Evolutionary conservation across 2,329 filamentous ascomycete genomes (phyloP).

Genomic region (Alternaria consortialis): DNA sequence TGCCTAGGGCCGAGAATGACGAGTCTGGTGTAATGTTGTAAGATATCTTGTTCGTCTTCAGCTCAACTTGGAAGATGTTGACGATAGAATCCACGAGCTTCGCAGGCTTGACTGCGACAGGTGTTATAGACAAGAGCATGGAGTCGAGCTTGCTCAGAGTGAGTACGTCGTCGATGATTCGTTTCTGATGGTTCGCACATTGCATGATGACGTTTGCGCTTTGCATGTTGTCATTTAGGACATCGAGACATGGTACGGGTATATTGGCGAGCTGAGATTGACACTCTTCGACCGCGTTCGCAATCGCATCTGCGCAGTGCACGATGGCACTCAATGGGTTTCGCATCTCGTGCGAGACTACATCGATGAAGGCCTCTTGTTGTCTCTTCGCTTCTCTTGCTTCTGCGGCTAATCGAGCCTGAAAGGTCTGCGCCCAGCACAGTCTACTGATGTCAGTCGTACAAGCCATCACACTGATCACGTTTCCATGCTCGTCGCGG

Average conservation of each 20-base stretch:
- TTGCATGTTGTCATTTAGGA: slow-evolving; percentile 42
- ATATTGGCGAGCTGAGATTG: slow-evolving; percentile 32
- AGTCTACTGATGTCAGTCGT: slow-evolving; percentile 52
- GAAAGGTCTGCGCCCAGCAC: slow-evolving; percentile 52
- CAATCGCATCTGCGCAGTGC: slow-evolving; percentile 56
- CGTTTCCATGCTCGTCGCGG: slow-evolving; percentile 38
- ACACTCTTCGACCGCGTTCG: slow-evolving; percentile 46
- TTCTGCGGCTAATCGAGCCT: slow-evolving; percentile 49
- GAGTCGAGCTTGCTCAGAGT: slow-evolving; percentile 58
- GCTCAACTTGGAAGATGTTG: slow-evolving; percentile 52
- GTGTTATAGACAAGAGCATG: slow-evolving; percentile 55
- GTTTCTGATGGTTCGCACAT: slow-evolving; percentile 58
- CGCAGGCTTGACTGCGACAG: slow-evolving; percentile 50
- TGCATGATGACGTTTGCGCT: slow-evolving; percentile 56
- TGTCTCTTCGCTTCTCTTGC: slow-evolving; percentile 52
- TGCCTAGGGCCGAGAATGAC: slow-evolving; percentile 47
- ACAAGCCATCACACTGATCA: slow-evolving; percentile 50
- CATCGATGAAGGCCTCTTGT: slow-evolving; percentile 53
- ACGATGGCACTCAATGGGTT: slow-evolving; percentile 57
- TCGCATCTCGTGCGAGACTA: slow-evolving; percentile 56
- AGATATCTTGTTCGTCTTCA: slow-evolving; percentile 44
- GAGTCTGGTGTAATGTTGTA: slow-evolving; percentile 46
- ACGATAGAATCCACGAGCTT: slow-evolving; percentile 50
- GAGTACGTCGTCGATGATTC: slow-evolving; percentile 59
- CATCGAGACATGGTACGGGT: slow-evolving; percentile 34